These are phyloP conservation scores for Nicotiana otophora DNA, from an alignment of 257 asterid genomes.

Conservation along the genomic window DNA sequence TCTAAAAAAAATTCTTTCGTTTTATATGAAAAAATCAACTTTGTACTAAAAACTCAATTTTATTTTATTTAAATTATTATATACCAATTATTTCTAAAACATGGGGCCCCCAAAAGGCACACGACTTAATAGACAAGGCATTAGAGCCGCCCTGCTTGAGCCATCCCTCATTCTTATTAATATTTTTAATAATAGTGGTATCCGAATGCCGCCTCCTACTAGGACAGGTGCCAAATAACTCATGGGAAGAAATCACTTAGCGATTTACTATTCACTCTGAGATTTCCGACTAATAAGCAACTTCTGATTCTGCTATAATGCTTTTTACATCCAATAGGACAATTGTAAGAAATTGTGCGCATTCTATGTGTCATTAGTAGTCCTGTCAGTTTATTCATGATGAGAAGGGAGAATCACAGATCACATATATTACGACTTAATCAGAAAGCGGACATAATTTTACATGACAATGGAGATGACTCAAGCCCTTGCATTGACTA, in stretches of 20 bases:
- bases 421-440: neutral
- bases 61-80: too few relatives aligned
- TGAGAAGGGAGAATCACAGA: neutral
- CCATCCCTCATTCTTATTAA: too few relatives aligned
- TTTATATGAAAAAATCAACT: too few relatives aligned
- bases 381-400: neutral
- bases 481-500: conserved; percentile 16
- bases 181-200: too few relatives aligned
- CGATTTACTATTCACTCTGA: neutral
- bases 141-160: too few relatives aligned
- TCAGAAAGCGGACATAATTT: neutral
- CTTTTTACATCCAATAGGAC: neutral
- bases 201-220: neutral
- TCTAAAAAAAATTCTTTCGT: too few relatives aligned
- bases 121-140: too few relatives aligned
- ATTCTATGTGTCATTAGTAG: neutral
- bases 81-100: too few relatives aligned
- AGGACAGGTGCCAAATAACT: neutral
- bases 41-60: too few relatives aligned
- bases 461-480: neutral
- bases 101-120: too few relatives aligned
- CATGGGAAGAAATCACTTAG: neutral
- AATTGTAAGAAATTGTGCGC: neutral
- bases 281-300: neutral
- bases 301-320: neutral